Evolutionary conservation across 495 filamentous ascomycete species (phyloP).

Genomic region (Annulohypoxylon maeteangense): DNA sequence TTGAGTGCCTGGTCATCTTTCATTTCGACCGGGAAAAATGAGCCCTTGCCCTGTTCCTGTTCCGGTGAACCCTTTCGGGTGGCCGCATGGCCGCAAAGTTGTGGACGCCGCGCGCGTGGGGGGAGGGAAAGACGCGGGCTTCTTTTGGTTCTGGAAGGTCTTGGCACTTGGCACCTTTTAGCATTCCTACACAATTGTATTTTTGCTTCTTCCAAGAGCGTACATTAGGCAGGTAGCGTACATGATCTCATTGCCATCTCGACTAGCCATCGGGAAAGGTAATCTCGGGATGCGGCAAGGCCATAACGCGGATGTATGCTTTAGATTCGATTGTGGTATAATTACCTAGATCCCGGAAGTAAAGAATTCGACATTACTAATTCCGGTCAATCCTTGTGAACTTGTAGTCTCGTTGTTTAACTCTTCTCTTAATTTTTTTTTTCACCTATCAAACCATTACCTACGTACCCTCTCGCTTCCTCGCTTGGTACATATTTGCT

Average conservation of each 20-base stretch:
- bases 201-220: neutral
- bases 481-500: neutral
- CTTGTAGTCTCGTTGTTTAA: slow-evolving; percentile 1
- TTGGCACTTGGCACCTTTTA: slow-evolving; percentile 25
- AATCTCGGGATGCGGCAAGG: slow-evolving; percentile 26
- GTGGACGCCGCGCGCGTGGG: slow-evolving; percentile 18
- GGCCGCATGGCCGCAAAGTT: slow-evolving; percentile 12
- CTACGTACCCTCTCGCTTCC: too few relatives aligned
- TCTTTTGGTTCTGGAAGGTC: slow-evolving; percentile 42
- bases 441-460: neutral
- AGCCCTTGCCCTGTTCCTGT: slow-evolving; percentile 21
- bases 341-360: slow-evolving; percentile 4
- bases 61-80: slow-evolving; percentile 40
- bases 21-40: slow-evolving; percentile 14
- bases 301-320: slow-evolving; percentile 12
- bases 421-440: slow-evolving; percentile 13
- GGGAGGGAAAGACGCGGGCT: slow-evolving; percentile 2
- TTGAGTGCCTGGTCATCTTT: neutral
- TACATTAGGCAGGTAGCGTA: neutral
- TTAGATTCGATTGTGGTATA: slow-evolving; percentile 13
- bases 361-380: slow-evolving; percentile 4
- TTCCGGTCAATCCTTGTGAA: slow-evolving; percentile 3
- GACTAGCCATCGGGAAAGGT: slow-evolving; percentile 8
- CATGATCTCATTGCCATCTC: slow-evolving; percentile 8
- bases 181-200: neutral